These are phyloP conservation scores for Penicillium sp. DNA, from an alignment of 2,329 filamentous ascomycete genomes.

Conservation along the genomic window DNA sequence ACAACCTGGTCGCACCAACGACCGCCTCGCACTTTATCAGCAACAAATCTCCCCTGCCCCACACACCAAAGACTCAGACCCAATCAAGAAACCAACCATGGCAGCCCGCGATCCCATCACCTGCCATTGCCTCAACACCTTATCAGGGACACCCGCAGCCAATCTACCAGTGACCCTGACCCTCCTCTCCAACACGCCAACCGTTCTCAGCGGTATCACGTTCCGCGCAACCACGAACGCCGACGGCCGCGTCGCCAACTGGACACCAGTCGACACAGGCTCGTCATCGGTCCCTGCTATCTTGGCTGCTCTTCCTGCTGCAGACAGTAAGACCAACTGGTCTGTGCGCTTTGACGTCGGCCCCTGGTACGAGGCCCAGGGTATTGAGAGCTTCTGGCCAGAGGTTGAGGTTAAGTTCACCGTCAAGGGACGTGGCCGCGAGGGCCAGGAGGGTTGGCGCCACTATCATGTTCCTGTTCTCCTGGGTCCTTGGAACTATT, in stretches of 20 bases:
- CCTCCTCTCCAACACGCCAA: conserved; percentile 55
- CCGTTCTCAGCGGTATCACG: conserved; percentile 23
- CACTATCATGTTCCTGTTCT: conserved; percentile 53
- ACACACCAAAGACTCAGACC: conserved; percentile 11
- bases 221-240: conserved; percentile 43
- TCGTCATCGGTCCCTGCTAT: conserved; percentile 25
- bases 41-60: conserved; percentile 26
- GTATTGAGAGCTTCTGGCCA: conserved; percentile 50
- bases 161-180: conserved; percentile 50
- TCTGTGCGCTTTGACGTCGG: conserved; percentile 46
- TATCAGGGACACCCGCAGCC: conserved; percentile 44
- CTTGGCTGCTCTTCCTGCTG: conserved; percentile 33
- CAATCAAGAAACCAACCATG: conserved; percentile 22
- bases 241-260: conserved; percentile 47
- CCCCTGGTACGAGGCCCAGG: conserved; percentile 46
- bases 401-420: conserved; percentile 51
- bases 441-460: conserved; percentile 42
- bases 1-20: conserved; percentile 24
- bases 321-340: conserved; percentile 44
- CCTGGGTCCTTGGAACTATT: conserved; percentile 51
- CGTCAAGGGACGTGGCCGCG: conserved; percentile 41
- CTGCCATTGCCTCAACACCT: conserved; percentile 50
- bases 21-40: conserved; percentile 34
- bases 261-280: conserved; percentile 30
- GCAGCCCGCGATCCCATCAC: conserved; percentile 46